phyloP scores from a whole-genome alignment of 2,329 filamentous ascomycete genomes.

The Xylaria sp. region DNA sequence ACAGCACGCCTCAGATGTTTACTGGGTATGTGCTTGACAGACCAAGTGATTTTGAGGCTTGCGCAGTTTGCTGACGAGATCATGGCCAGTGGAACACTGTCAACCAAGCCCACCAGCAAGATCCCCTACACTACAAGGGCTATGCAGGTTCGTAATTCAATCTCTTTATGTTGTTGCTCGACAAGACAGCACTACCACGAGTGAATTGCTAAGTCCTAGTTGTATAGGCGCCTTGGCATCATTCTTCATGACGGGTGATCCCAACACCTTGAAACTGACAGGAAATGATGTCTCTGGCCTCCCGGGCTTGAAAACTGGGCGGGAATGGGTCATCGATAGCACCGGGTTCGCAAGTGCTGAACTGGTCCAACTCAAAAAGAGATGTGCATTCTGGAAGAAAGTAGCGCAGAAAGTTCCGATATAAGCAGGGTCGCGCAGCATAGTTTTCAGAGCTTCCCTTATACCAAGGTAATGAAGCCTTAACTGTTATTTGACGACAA shows the following conservation, averaged over 20 bases:
- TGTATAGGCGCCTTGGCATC: conserved; percentile 61
- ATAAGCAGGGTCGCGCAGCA: conserved; percentile 29
- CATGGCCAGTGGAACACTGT: conserved; percentile 60
- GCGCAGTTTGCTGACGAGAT: conserved; percentile 6
- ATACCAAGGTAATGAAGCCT: too few relatives aligned
- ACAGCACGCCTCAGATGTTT: conserved; percentile 62
- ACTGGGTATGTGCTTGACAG: conserved; percentile 50
- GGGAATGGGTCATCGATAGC: conserved; percentile 58
- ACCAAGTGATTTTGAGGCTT: background rate
- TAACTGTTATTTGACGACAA: too few relatives aligned
- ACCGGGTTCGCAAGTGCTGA: conserved; percentile 50
- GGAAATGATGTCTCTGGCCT: conserved; percentile 49
- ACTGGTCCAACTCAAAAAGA: conserved; percentile 47
- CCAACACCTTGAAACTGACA: conserved; percentile 62
- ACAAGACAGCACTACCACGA: background rate
- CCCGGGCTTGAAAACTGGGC: conserved; percentile 47
- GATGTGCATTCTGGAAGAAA: conserved; percentile 61
- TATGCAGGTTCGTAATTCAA: conserved; percentile 43
- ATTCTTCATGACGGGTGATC: conserved; percentile 64
- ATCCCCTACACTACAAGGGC: conserved; percentile 60
- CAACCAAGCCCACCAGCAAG: conserved; percentile 56
- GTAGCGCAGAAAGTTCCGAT: conserved; percentile 54
- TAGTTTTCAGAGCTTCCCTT: too few relatives aligned
- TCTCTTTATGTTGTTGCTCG: background rate
- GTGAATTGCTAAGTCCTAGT: conserved; percentile 10